Conservation (phyloP, 208 protist species). For the Crithidia expoeki region DNA sequence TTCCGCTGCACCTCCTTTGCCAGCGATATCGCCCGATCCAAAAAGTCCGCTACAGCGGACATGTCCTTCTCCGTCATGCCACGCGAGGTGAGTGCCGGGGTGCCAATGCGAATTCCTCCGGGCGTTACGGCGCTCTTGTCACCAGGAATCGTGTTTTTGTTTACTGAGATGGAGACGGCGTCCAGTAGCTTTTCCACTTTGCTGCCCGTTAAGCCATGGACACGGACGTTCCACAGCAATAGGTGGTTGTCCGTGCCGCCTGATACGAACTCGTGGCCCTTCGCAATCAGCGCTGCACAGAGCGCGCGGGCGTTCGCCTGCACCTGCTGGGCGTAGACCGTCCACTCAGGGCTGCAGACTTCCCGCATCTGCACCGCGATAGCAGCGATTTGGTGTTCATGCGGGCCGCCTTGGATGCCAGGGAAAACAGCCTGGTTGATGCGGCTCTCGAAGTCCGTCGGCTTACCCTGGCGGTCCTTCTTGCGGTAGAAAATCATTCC, state of each 20-base stretch:
- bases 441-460: conserved; percentile 89
- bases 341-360: conserved; percentile 93
- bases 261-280: conserved; percentile 94
- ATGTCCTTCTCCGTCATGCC: conserved; percentile 95
- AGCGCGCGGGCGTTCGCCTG: conserved; percentile 89
- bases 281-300: conserved; percentile 70
- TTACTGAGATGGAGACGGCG: conserved; percentile 91
- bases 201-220: conserved; percentile 93
- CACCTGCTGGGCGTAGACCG: conserved; percentile 93
- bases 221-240: conserved; percentile 97
- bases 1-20: conserved; percentile 74
- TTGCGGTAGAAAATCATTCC: conserved; percentile 99
- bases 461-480: conserved; percentile 65
- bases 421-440: conserved; percentile 99
- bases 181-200: conserved; percentile 97
- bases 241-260: conserved; percentile 98
- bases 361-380: conserved; percentile 96
- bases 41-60: conserved; percentile 85
- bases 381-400: conserved; percentile 98
- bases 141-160: conserved; percentile 98
- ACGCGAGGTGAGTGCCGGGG: conserved; percentile 95
- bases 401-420: conserved; percentile 97
- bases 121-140: conserved; percentile 94
- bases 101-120: conserved; percentile 95
- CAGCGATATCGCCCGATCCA: conserved; percentile 88